Base-by-base conservation (phyloP, 2,329 filamentous ascomycete species). In the Tolypocladium pustulatum region DNA sequence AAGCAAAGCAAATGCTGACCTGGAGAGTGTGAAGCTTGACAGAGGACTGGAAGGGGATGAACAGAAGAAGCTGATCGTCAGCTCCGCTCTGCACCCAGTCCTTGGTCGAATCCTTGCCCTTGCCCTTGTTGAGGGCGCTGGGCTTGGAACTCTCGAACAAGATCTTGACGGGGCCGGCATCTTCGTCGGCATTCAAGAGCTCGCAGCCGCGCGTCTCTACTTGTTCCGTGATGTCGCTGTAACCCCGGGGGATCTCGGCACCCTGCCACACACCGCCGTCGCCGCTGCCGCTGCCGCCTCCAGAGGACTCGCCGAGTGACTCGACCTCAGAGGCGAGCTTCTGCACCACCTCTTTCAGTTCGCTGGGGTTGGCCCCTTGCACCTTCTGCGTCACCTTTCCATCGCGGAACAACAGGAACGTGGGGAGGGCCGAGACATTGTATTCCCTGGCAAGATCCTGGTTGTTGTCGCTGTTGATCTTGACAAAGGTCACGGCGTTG, bases 31-130 rank as follows among this genome's bases (percentile, higher is more conserved):
- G 93, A 56, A 97, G 81, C 78, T 97, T 99, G 64, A 96, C 72
- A 54, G 86, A 90, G 37, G 88, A 85, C 72, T 92, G 88, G 76
- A 99, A 96, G 0, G 94, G 93, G 59, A 95, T 81, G 74, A 87
- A 97, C 54, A 99, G 81, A 82, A 97, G 89, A 62, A 99, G 78
- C 78, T 99, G 94, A 76, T 97, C 92, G 70, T 99, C 94, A 40
- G 93, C 95, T 69, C 97, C 93, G 72, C 91, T 97, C 78, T 97
- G 90, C 27, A 97, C 86, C 87, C 90, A 97, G 74, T 99, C 93
- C 69, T 83, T 84, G 58, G 63, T 63, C 34, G 76, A 72, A 38
- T 63, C 60, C 68, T 85, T 85, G 58, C 76, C 61, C 68, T 85
- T 85, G 58, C 76, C 81, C 66, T 85, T 84, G 55, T 73, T 71